Evolutionary conservation across 495 filamentous ascomycete genomes (phyloP).

Genomic region (Sphaerosporella brunnea): DNA sequence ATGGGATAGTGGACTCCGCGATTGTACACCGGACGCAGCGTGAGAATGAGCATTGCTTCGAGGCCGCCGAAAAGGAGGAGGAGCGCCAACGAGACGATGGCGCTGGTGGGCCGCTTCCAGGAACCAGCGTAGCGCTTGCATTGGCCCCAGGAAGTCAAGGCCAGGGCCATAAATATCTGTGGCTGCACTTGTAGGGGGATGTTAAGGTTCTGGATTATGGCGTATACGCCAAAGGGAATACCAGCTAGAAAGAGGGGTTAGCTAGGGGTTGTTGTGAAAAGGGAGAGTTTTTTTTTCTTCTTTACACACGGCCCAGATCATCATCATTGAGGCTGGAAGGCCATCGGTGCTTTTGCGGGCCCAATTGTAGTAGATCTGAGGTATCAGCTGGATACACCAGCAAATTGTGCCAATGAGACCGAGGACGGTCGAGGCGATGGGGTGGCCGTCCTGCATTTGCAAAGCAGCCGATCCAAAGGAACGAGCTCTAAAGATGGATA

Average conservation of each 20-base stretch:
- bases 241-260: background rate
- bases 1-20: slow-evolving; percentile 33
- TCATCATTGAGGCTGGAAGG: slow-evolving; percentile 51
- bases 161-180: slow-evolving; percentile 47
- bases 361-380: slow-evolving; percentile 57
- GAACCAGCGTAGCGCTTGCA: slow-evolving; percentile 37
- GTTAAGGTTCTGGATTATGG: slow-evolving; percentile 46
- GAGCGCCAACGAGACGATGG: slow-evolving; percentile 17
- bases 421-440: slow-evolving; percentile 35
- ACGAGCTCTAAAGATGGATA: too few species aligned
- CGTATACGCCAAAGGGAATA: slow-evolving; percentile 32
- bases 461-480: too few species aligned
- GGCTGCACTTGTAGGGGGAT: slow-evolving; percentile 58
- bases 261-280: background rate
- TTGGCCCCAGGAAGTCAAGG: slow-evolving; percentile 50
- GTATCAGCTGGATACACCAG: slow-evolving; percentile 38
- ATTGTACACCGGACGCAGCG: slow-evolving; percentile 38
- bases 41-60: slow-evolving; percentile 45
- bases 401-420: slow-evolving; percentile 39
- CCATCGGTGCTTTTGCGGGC: slow-evolving; percentile 52
- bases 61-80: slow-evolving; percentile 37
- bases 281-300: too few species aligned
- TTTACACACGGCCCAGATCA: slow-evolving; percentile 34
- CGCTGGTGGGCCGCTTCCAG: background rate
- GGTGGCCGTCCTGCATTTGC: slow-evolving; percentile 14